A percentile compares a stretch with the other conserved stretches of the same genome.
Evolutionary conservation across 2,329 filamentous ascomycete genomes (phyloP).

Genomic region (Bertia moriformis): DNA sequence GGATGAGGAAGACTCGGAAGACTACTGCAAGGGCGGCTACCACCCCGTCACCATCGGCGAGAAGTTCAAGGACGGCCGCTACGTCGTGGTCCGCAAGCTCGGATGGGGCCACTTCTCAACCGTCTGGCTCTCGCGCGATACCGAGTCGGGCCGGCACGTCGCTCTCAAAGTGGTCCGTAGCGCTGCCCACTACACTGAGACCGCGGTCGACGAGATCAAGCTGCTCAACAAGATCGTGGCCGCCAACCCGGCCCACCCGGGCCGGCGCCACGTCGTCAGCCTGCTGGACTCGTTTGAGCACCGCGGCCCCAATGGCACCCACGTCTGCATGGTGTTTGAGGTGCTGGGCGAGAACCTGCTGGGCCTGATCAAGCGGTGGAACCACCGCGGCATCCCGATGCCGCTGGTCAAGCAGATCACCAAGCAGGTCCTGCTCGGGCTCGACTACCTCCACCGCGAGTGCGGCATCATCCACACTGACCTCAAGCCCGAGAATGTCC

Average conservation of each 20-base stretch:
- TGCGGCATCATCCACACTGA: constrained; percentile 30
- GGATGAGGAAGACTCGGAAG: constrained; percentile 96
- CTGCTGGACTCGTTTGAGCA: constrained; percentile 22
- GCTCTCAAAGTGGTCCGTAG: constrained; percentile 95
- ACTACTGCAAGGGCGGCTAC: constrained; percentile 98
- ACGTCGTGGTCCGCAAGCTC: constrained; percentile 88
- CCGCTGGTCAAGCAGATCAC: constrained; percentile 69
- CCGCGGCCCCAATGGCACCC: constrained; percentile 3
- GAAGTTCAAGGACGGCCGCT: constrained; percentile 93
- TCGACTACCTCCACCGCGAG: constrained; percentile 11
- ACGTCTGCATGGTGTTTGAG: constrained; percentile 9
- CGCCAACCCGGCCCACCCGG: constrained; percentile 86
- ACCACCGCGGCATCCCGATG: constrained; percentile 93
- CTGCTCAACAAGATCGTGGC: constrained; percentile 91
- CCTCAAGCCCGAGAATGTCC: constrained; percentile 90
- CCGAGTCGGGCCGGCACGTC: constrained; percentile 79
- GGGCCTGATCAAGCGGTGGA: constrained; percentile 87
- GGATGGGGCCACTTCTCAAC: constrained; percentile 99
- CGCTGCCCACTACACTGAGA: constrained; percentile 96
- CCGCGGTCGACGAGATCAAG: constrained; percentile 97
- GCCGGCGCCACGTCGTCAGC: constrained; percentile 88
- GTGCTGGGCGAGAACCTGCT: constrained; percentile 6
- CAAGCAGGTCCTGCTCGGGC: constrained; percentile 5
- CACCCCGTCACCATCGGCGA: constrained; percentile 90
- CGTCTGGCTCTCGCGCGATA: constrained; percentile 74